Conservation (phyloP, 768 basidiomycete species). For the Lactarius vividus region DNA sequence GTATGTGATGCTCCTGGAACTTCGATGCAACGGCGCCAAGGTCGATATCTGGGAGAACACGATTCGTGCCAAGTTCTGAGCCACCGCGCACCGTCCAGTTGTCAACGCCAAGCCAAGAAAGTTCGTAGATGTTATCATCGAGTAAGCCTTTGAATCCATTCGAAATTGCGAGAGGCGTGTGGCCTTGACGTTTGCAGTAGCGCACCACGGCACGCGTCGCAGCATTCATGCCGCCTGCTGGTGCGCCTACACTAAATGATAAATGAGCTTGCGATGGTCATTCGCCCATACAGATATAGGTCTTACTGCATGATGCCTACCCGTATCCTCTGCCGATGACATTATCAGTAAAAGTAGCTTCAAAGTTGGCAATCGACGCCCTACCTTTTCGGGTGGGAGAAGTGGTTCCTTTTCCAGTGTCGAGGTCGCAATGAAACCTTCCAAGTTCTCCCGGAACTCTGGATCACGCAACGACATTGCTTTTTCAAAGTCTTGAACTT, state of each 20-base stretch:
- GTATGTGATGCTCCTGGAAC: constrained; percentile 80
- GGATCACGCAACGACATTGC: constrained; percentile 89
- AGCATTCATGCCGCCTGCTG: constrained; percentile 98
- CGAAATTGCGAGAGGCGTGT: constrained; percentile 87
- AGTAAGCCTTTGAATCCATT: constrained; percentile 96
- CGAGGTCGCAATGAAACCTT: constrained; percentile 81
- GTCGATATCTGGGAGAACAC: constrained; percentile 79
- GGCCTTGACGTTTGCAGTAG: constrained; percentile 89
- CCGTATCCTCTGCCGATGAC: constrained; percentile 57
- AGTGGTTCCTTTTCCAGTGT: constrained; percentile 43
- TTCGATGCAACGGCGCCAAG: constrained; percentile 86
- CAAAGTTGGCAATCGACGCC: not conserved
- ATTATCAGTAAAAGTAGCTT: not conserved
- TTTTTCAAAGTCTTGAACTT: constrained; percentile 75
- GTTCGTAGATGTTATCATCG: constrained; percentile 80
- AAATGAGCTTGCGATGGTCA: constrained; percentile 15
- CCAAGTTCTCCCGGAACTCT: constrained; percentile 83
- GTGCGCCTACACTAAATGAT: constrained; percentile 78
- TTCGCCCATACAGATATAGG: constrained; percentile 3
- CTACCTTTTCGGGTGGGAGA: constrained; percentile 36
- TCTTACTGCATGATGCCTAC: constrained; percentile 82
- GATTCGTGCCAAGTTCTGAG: constrained; percentile 97
- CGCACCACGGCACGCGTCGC: constrained; percentile 93
- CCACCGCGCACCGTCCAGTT: constrained; percentile 96
- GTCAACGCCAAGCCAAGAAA: constrained; percentile 96